phyloP scores from a whole-genome alignment of 2,329 filamentous ascomycete species.

The Tolypocladium guangdongense region DNA sequence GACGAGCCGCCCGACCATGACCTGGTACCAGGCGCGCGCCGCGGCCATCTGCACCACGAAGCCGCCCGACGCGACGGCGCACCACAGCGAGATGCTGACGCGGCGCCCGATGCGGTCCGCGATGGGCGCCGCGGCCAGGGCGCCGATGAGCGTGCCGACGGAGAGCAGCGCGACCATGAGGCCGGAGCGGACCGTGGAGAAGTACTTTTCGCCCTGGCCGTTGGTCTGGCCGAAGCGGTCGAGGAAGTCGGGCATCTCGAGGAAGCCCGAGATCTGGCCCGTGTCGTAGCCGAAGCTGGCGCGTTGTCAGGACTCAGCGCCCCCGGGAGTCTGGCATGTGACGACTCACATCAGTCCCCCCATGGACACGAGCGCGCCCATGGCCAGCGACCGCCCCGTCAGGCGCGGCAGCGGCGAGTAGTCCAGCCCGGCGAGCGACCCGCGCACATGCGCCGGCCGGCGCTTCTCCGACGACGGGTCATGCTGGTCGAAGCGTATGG shows the following conservation, averaged over 20 bases:
- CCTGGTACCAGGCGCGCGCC: slow-evolving; percentile 46
- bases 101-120: slow-evolving; percentile 56
- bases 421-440: slow-evolving; percentile 27
- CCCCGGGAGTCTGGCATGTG: too few relatives aligned
- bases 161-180: slow-evolving; percentile 48
- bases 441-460: slow-evolving; percentile 14
- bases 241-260: slow-evolving; percentile 47
- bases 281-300: slow-evolving; percentile 36
- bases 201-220: slow-evolving; percentile 27
- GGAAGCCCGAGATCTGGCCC: slow-evolving; percentile 44
- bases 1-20: slow-evolving; percentile 54
- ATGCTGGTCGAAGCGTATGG: slow-evolving; percentile 30
- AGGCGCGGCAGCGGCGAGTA: slow-evolving; percentile 32
- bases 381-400: slow-evolving; percentile 23
- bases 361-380: slow-evolving; percentile 32
- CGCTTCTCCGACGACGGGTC: slow-evolving; percentile 28
- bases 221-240: slow-evolving; percentile 35
- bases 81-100: slow-evolving; percentile 50
- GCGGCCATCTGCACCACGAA: slow-evolving; percentile 58
- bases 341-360: slow-evolving; percentile 33
- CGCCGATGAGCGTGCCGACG: slow-evolving; percentile 50
- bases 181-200: slow-evolving; percentile 43
- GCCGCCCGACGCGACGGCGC: slow-evolving; percentile 49
- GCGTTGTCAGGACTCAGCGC: too few relatives aligned
- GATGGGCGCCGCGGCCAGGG: slow-evolving; percentile 47